Conservation (phyloP, 208 protist species). For the Kentomonas sorsogonicus region DNA sequence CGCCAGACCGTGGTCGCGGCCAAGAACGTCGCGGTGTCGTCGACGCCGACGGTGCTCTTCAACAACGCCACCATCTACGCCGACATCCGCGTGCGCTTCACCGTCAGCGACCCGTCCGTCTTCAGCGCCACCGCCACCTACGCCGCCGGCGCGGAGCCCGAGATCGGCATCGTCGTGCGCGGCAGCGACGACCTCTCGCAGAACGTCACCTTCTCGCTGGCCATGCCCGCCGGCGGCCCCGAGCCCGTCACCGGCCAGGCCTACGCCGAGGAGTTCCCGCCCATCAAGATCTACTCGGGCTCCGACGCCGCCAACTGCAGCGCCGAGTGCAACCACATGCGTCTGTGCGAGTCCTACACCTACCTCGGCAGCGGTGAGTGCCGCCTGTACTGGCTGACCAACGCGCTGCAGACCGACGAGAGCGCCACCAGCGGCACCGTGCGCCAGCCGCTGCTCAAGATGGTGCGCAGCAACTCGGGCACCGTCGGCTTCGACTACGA, state of each 20-base stretch:
- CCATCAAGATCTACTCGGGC: conserved; percentile 24
- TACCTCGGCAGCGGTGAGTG: conserved; percentile 17
- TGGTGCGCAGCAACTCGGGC: conserved; percentile 24
- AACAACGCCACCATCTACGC: conserved; percentile 24
- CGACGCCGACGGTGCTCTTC: conserved; percentile 5
- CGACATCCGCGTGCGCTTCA: conserved; percentile 40
- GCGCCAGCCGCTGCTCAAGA: conserved; percentile 24
- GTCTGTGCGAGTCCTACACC: conserved; percentile 34
- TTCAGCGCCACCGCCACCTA: conserved; percentile 22
- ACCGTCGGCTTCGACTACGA: conserved; percentile 22
- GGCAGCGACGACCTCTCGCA: conserved; percentile 13
- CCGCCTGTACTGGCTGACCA: conserved; percentile 29
- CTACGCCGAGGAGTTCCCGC: conserved; percentile 14
- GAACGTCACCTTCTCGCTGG: conserved; percentile 25
- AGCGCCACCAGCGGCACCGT: conserved; percentile 23
- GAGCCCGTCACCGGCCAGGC: conserved; percentile 11
- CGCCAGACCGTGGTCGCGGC: conserved; percentile 7
- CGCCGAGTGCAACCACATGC: conserved; percentile 22
- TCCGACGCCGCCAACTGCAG: conserved; percentile 19
- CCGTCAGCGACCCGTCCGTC: conserved; percentile 12
- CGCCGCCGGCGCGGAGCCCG: conserved; percentile 18
- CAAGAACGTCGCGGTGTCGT: conserved; percentile 1
- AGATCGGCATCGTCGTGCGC: conserved; percentile 32
- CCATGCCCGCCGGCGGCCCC: conserved; percentile 26
- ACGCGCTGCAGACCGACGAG: conserved; percentile 6